Base-by-base conservation (phyloP, 2,329 filamentous ascomycete genomes). In the Aspergillus felis region DNA sequence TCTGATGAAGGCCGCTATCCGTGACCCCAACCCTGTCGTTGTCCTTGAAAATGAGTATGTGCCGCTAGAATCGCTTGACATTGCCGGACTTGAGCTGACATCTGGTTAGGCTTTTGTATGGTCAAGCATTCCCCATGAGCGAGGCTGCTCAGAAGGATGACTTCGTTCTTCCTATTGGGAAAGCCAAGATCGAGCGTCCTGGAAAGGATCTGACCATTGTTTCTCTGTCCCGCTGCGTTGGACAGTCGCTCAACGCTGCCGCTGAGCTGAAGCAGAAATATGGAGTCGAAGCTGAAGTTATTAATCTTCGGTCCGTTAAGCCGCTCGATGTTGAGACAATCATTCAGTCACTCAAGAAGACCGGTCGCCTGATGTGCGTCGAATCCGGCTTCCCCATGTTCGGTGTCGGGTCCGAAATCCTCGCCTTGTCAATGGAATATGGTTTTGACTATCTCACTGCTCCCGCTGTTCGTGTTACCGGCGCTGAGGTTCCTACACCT, bases 331-430 rank as follows among this genome's bases (percentile, higher is more conserved):
- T 99, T 59, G 92, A 97, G 78, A 84, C 91, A 65, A 97, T 99
- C 71, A 83, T 97, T 78, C 92, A 95, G 77, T 97, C 92, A 12
- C 88, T 99, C 75, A 97, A 99, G 90, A 99, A 99, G 88, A 99
- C 94, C 20, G 89, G 90, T 75, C 90, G 89, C 71, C 86, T 99
- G 62, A 84, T 99, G 76, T 87, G 87, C 46, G 91, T 99, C 67
- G 93, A 97, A 80, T 97, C 92, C 57, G 94, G 93, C 64, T 99
- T 92, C 86, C 94, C 94, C 62, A 90, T 91, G 71, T 99, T 92
- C 74, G 94, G 94, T 75, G 91, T 99, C 66, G 85, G 88, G 58
- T 85, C 93, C 57, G 94, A 99, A 81, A 92, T 99, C 69, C 85
- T 99, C 63, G 94, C 94, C 59, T 82, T 97, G 60, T 88, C 91